Evolutionary conservation across 2,329 filamentous ascomycete species (phyloP).

Genomic region (Hymenoscyphus scutula): DNA sequence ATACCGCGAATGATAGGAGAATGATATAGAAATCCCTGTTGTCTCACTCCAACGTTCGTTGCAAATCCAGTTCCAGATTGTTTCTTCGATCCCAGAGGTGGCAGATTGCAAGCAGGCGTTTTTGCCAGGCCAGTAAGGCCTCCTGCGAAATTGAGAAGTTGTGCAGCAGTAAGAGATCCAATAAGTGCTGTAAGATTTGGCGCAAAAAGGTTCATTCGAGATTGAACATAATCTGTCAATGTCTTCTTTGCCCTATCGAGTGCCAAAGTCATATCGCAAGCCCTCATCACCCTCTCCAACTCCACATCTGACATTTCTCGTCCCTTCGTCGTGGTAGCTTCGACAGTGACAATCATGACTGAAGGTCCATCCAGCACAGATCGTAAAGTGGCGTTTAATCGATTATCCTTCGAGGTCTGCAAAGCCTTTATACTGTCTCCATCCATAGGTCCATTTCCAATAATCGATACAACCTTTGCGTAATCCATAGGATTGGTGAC

Average conservation of each 20-base stretch:
- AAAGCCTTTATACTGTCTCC: conserved; percentile 75
- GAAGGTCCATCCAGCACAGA: conserved; percentile 83
- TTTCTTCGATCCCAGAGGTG: conserved; percentile 87
- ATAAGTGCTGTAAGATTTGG: conserved; percentile 90
- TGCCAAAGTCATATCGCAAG: conserved; percentile 84
- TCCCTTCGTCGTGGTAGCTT: conserved; percentile 86
- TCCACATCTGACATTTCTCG: conserved; percentile 73
- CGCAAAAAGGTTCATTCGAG: conserved; percentile 93
- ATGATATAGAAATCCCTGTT: conserved; percentile 91
- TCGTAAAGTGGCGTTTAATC: conserved; percentile 71
- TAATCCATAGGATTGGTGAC: conserved; percentile 93
- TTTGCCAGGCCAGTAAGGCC: conserved; percentile 86
- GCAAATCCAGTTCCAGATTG: conserved; percentile 77
- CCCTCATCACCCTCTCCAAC: conserved; percentile 68
- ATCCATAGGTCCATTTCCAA: conserved; percentile 89
- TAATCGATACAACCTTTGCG: conserved; percentile 88
- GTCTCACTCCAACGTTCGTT: conserved; percentile 85
- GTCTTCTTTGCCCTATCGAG: conserved; percentile 84
- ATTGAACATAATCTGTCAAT: conserved; percentile 91
- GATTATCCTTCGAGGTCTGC: conserved; percentile 74
- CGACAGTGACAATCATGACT: conserved; percentile 92
- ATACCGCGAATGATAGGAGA: conserved; percentile 86
- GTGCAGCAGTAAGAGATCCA: conserved; percentile 88
- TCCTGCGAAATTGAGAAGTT: conserved; percentile 92
- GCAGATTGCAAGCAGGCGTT: conserved; percentile 88